Evolutionary conservation across 2,329 filamentous ascomycete species (phyloP), one percentile per base, ranked within the genome.

Genomic region (Plectosphaerella cucumerina): DNA sequence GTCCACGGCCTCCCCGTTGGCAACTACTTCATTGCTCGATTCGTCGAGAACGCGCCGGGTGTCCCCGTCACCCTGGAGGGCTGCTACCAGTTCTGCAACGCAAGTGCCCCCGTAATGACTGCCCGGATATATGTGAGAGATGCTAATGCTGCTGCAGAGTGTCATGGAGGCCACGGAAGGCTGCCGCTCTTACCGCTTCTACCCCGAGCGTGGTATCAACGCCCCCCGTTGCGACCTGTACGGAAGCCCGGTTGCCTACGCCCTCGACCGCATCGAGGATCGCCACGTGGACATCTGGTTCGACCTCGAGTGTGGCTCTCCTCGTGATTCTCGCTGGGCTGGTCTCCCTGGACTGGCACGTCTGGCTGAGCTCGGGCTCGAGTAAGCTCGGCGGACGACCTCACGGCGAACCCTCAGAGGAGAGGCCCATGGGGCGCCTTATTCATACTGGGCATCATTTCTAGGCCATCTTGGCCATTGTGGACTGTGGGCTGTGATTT

Each of bases 61-160:
- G 63, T 67, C 34, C 57, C 61, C 1, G 65, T 75, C 21, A 70
- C 67, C 3, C 59, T 71, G 8, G 59, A 68, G 51, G 70, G 69
- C 2, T 74, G 72, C 60, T 74, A 65, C 59, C 63, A 72, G 53
- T 70, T 73, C 60, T 75, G 72, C 55, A 55, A 57, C 47, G 71
- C 67, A 57, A 65, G 60, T 58, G 12, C 12, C 11, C 23, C 15
- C n/a, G n/a, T 6, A 23, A 11, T 42, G n/a, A n/a, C n/a, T n/a
- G 10, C 26, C 23, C 31, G 15, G 10, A 18, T 15, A 4, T 15
- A 6, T 17, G 31, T 22, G 15, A 18, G 5, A n/a, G n/a, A n/a
- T 18, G 44, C 31, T 17, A 8, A 20, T 26, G 18, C 6, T 26
- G 15, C 8, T 41, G 43, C 49, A 70, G 66, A 65, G 62, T 54